Evolutionary conservation across 176 grass and related monocot species (phyloP).

Genomic region (Carex pumila): DNA sequence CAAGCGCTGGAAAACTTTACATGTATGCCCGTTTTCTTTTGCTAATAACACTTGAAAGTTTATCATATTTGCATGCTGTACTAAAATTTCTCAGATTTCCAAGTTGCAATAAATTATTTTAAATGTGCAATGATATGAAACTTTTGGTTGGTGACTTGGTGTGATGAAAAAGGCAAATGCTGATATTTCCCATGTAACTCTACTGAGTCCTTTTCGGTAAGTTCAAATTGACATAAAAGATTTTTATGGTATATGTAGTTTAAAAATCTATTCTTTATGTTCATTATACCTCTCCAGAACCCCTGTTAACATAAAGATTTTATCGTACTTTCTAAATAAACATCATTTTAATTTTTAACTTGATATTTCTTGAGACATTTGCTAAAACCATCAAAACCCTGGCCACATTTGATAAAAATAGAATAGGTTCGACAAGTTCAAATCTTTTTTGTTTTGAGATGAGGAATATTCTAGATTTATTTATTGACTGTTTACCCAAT

Average conservation of each 20-base stretch:
- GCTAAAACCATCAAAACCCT: neutral
- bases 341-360: neutral
- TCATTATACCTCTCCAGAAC: neutral
- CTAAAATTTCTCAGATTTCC: neutral
- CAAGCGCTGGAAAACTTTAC: constrained; percentile 82
- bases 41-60: neutral
- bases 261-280: neutral
- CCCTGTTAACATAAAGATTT: neutral
- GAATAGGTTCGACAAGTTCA: neutral
- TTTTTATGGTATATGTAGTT: neutral
- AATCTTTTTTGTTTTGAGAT: neutral
- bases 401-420: neutral
- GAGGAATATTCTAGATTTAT: neutral
- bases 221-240: neutral
- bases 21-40: constrained; percentile 47
- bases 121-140: neutral
- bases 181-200: neutral
- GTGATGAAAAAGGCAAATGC: neutral
- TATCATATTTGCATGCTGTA: constrained; percentile 20
- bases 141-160: neutral
- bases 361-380: neutral
- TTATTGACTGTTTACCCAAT: neutral
- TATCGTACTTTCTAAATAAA: neutral
- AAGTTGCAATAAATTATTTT: neutral
- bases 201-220: neutral